Conservation (phyloP, 306 rosid species). For the Cyclanthera cordifolia region DNA sequence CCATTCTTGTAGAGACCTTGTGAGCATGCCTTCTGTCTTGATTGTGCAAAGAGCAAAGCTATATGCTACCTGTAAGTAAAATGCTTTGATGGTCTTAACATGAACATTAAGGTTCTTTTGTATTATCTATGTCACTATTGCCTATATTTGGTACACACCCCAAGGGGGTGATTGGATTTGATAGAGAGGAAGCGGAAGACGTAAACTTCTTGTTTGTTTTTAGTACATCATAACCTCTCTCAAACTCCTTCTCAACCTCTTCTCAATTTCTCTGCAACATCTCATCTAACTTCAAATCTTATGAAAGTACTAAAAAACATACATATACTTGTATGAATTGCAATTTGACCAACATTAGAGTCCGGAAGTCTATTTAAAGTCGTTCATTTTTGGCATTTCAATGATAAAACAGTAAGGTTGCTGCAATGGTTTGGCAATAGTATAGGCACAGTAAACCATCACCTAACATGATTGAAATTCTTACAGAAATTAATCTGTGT, state of each 20-base stretch:
- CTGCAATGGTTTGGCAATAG: not conserved
- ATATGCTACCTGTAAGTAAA: constrained; percentile 82
- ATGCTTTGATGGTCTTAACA: not conserved
- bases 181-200: too few species aligned
- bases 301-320: not conserved
- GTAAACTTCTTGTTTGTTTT: too few species aligned
- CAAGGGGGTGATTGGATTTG: too few species aligned
- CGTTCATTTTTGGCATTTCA: not conserved
- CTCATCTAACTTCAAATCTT: too few species aligned
- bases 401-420: not conserved
- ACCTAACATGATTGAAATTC: not conserved
- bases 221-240: too few species aligned
- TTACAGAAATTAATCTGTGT: not conserved
- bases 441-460: not conserved
- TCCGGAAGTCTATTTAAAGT: not conserved
- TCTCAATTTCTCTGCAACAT: too few species aligned
- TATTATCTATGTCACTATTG: not conserved
- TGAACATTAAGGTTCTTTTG: not conserved
- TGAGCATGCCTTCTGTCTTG: constrained; percentile 91
- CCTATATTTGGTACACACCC: too few species aligned
- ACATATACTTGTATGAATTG: not conserved
- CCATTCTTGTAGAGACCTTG: constrained; percentile 81
- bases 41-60: constrained; percentile 92
- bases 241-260: too few species aligned
- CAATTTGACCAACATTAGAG: not conserved